Percentiles rank a stretch among this genome's conserved stretches.
phyloP scores from a whole-genome alignment of 805 yeast species.

The Hanseniaspora occidentalis region DNA sequence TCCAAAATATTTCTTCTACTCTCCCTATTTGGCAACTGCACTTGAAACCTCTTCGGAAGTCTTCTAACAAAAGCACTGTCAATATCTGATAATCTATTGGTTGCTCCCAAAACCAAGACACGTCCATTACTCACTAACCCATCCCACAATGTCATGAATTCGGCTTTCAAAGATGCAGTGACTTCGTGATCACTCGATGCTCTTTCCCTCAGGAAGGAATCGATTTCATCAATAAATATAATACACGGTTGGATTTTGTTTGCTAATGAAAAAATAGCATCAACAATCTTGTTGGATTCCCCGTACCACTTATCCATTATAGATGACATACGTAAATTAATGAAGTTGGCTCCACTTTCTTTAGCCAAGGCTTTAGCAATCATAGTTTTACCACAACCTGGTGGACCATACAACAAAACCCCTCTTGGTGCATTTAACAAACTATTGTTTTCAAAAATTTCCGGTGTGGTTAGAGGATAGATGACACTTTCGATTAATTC shows the following conservation, averaged over 20 bases:
- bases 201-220: slow-evolving; percentile 82
- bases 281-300: slow-evolving; percentile 85
- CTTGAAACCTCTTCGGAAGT: slow-evolving; percentile 80
- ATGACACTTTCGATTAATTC: slow-evolving; percentile 83
- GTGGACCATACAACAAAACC: slow-evolving; percentile 85
- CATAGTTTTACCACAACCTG: slow-evolving; percentile 98
- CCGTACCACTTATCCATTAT: slow-evolving; percentile 98
- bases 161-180: slow-evolving; percentile 90
- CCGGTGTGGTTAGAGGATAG: slow-evolving; percentile 62
- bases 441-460: slow-evolving; percentile 56
- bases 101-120: slow-evolving; percentile 84
- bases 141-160: slow-evolving; percentile 97
- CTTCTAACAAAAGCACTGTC: slow-evolving; percentile 88
- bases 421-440: slow-evolving; percentile 89
- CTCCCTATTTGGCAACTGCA: slow-evolving; percentile 52
- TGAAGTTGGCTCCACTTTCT: slow-evolving; percentile 84
- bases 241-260: slow-evolving; percentile 87
- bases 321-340: slow-evolving; percentile 84
- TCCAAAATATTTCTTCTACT: slow-evolving; percentile 62
- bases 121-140: slow-evolving; percentile 72
- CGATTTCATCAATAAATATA: slow-evolving; percentile 91
- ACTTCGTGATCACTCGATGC: slow-evolving; percentile 82
- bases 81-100: slow-evolving; percentile 83
- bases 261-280: slow-evolving; percentile 85
- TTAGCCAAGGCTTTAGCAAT: slow-evolving; percentile 88